These are phyloP conservation scores for Talaromyces pinophilus DNA, from an alignment of 2,329 filamentous ascomycete genomes.

Conservation along the genomic window DNA sequence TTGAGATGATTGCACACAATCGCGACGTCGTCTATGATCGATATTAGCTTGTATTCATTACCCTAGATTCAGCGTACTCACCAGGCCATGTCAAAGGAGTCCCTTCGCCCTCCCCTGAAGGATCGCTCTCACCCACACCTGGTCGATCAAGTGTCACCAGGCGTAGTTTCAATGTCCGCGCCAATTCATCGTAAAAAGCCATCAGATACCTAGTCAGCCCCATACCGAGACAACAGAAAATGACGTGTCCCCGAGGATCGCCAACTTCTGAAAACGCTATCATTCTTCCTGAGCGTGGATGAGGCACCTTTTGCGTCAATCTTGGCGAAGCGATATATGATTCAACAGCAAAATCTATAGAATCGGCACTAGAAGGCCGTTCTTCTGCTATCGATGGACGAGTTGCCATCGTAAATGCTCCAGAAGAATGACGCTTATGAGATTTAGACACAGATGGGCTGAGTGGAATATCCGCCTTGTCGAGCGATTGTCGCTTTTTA, in stretches of 20 bases:
- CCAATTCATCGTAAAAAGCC: constrained; percentile 95
- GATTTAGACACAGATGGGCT: constrained; percentile 29
- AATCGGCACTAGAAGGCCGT: constrained; percentile 76
- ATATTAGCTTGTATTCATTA: background rate
- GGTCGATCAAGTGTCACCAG: constrained; percentile 93
- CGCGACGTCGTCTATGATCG: constrained; percentile 70
- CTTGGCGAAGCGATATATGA: constrained; percentile 80
- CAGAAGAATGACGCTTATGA: constrained; percentile 45
- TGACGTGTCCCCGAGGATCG: constrained; percentile 83
- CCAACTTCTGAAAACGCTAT: constrained; percentile 98
- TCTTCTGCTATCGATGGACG: constrained; percentile 62
- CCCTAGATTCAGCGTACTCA: constrained; percentile 47
- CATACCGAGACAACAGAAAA: constrained; percentile 98
- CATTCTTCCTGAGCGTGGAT: constrained; percentile 79
- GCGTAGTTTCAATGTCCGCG: constrained; percentile 80
- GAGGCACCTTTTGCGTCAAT: constrained; percentile 81
- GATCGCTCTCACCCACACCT: constrained; percentile 87
- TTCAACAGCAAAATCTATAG: constrained; percentile 83
- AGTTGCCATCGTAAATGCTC: constrained; percentile 37
- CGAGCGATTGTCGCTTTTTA: constrained; percentile 34
- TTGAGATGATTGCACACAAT: constrained; percentile 89
- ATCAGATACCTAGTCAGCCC: constrained; percentile 93
- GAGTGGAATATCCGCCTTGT: constrained; percentile 34
- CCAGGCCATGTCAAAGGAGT: constrained; percentile 93
- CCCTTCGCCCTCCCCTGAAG: constrained; percentile 76